Conservation (phyloP, 306 rosid species). For the Cicer chorassanicum region DNA sequence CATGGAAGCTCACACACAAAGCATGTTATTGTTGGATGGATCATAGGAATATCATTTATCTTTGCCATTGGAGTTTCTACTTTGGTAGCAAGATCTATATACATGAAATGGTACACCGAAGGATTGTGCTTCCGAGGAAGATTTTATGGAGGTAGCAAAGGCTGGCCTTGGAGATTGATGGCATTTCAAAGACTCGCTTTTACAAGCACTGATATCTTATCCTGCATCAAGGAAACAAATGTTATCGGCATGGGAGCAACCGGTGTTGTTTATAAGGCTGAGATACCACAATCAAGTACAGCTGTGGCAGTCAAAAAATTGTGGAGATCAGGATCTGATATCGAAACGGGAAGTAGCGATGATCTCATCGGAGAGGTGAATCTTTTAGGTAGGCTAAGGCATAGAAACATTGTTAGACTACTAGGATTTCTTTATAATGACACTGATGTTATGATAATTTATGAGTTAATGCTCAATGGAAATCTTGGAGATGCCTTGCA, state of each 20-base stretch:
- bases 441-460: conserved; percentile 74
- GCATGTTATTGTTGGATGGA: conserved; percentile 66
- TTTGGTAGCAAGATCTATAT: conserved; percentile 61
- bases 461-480: conserved; percentile 83
- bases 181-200: conserved; percentile 90
- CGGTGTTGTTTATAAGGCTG: conserved; percentile 85
- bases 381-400: conserved; percentile 85
- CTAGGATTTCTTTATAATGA: conserved; percentile 81
- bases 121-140: conserved; percentile 70
- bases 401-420: conserved; percentile 85
- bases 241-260: conserved; percentile 88
- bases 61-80: conserved; percentile 58
- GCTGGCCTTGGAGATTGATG: conserved; percentile 98
- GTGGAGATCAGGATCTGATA: conserved; percentile 77
- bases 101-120: conserved; percentile 70
- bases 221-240: conserved; percentile 82
- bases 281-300: conserved; percentile 65
- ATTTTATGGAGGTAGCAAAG: conserved; percentile 67
- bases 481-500: conserved; percentile 89
- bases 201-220: conserved; percentile 72
- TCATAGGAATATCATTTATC: conserved; percentile 68
- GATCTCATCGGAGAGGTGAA: conserved; percentile 94
- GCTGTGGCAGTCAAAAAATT: conserved; percentile 84
- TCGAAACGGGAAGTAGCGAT: conserved; percentile 72
- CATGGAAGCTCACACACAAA: conserved; percentile 53